Evolutionary conservation across 352 stramenopile genomes (phyloP).

Genomic region (Globisporangium paroecandrum): DNA sequence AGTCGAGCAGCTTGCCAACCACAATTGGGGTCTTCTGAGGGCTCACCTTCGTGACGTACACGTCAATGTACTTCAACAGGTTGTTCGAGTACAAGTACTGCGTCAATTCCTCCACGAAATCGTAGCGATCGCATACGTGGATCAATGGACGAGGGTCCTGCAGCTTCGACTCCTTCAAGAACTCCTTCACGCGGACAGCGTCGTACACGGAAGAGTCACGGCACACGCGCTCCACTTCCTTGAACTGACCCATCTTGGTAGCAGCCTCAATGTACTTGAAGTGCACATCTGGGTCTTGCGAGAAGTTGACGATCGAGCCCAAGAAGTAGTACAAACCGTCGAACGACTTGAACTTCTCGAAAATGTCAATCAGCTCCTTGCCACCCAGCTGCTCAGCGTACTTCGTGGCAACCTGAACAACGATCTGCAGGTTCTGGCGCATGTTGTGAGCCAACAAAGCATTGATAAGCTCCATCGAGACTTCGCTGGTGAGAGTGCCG

Average conservation of each 20-base stretch:
- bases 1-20: conserved; percentile 98
- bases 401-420: conserved; percentile 98
- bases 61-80: conserved; percentile 99
- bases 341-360: conserved; percentile 99
- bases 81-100: conserved; percentile 99
- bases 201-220: conserved; percentile 99
- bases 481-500: conserved; percentile 95
- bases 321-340: conserved; percentile 99
- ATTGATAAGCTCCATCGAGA: conserved; percentile 98
- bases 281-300: conserved; percentile 97
- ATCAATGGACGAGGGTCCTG: conserved; percentile 98
- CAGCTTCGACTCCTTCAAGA: conserved; percentile 99
- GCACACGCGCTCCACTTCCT: conserved; percentile 99
- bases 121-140: conserved; percentile 99
- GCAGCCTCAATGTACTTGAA: conserved; percentile 99
- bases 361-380: conserved; percentile 97
- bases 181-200: conserved; percentile 98
- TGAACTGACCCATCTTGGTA: conserved; percentile 99
- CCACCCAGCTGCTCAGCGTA: conserved; percentile 90
- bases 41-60: conserved; percentile 98
- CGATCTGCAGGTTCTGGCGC: conserved; percentile 98
- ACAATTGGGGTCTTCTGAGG: conserved; percentile 98
- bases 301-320: conserved; percentile 98
- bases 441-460: conserved; percentile 97
- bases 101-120: conserved; percentile 99